Conservation (phyloP, 495 filamentous ascomycete genomes). For the Evansstolkia leycettana region DNA sequence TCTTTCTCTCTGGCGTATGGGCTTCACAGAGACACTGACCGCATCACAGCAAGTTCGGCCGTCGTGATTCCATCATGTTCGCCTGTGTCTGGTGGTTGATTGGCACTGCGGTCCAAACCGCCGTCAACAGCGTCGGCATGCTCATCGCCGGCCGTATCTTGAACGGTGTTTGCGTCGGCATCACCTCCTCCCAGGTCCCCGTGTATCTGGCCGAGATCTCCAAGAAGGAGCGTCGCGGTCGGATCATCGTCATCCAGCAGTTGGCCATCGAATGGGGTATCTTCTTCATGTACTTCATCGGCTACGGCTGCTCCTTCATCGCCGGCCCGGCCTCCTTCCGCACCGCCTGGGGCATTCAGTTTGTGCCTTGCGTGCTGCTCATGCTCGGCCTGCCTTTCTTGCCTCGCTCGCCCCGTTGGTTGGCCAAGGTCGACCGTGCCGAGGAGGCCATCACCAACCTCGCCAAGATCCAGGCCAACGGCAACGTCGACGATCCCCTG, state of each 20-base stretch:
- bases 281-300: slow-evolving; percentile 48
- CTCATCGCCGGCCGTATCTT: slow-evolving; percentile 60
- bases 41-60: slow-evolving; percentile 33
- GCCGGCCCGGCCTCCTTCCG: slow-evolving; percentile 52
- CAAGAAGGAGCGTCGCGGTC: slow-evolving; percentile 51
- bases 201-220: slow-evolving; percentile 72
- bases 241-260: slow-evolving; percentile 64
- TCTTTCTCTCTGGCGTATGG: too few species aligned
- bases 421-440: slow-evolving; percentile 54
- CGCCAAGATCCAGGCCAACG: slow-evolving; percentile 57
- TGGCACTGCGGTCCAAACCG: slow-evolving; percentile 55
- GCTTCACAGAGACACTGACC: too few species aligned
- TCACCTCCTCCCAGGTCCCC: slow-evolving; percentile 67
- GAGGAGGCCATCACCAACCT: slow-evolving; percentile 56
- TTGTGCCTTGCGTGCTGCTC: slow-evolving; percentile 51
- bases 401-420: slow-evolving; percentile 60
- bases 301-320: slow-evolving; percentile 44
- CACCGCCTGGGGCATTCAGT: slow-evolving; percentile 63
- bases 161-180: slow-evolving; percentile 61
- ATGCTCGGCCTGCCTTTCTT: slow-evolving; percentile 56
- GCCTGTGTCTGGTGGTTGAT: slow-evolving; percentile 60
- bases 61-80: slow-evolving; percentile 50
- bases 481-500: slow-evolving; percentile 49
- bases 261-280: slow-evolving; percentile 65
- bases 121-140: slow-evolving; percentile 45